These are phyloP conservation scores for Pyracantha coccinea DNA, from an alignment of 331 rosid genomes.

Conservation along the genomic window DNA sequence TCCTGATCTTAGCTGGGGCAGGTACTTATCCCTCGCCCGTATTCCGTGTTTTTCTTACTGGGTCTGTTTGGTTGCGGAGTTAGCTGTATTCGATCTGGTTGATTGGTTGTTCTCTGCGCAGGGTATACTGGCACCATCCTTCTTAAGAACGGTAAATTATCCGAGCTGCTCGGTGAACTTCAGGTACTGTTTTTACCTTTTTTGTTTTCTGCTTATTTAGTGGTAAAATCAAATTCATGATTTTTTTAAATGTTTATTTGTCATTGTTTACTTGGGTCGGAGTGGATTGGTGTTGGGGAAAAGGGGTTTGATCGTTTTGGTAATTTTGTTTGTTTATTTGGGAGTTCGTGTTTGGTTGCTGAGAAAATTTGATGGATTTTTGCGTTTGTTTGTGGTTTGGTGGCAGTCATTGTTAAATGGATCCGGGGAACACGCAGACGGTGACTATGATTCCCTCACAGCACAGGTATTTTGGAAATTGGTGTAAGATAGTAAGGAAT, in stretches of 20 bases:
- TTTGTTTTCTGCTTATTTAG: neutral
- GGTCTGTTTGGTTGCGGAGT: neutral
- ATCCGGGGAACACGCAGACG: slow-evolving; percentile 50
- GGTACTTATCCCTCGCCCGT: slow-evolving; percentile 21
- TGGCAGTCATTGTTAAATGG: slow-evolving; percentile 63
- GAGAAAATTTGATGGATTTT: neutral
- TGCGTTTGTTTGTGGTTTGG: neutral
- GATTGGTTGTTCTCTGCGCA: slow-evolving; percentile 13
- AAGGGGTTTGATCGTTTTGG: too few relatives aligned
- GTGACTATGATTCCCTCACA: slow-evolving; percentile 64
- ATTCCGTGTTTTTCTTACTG: neutral
- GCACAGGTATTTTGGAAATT: slow-evolving; percentile 47
- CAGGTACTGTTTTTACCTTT: slow-evolving; percentile 38
- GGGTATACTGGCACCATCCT: slow-evolving; percentile 79
- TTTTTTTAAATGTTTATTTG: neutral
- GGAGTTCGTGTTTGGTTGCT: neutral
- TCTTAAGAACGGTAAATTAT: slow-evolving; percentile 61
- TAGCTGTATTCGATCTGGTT: slow-evolving; percentile 10
- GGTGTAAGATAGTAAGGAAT: neutral
- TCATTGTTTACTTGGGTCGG: neutral
- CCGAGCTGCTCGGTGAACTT: slow-evolving; percentile 67
- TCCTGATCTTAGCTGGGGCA: slow-evolving; percentile 66
- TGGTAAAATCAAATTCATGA: neutral
- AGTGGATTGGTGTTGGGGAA: too few relatives aligned
- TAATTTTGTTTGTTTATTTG: too few relatives aligned